Conservation (phyloP, 1,139 yeast genomes). For the Diutina pseudorugosa region DNA sequence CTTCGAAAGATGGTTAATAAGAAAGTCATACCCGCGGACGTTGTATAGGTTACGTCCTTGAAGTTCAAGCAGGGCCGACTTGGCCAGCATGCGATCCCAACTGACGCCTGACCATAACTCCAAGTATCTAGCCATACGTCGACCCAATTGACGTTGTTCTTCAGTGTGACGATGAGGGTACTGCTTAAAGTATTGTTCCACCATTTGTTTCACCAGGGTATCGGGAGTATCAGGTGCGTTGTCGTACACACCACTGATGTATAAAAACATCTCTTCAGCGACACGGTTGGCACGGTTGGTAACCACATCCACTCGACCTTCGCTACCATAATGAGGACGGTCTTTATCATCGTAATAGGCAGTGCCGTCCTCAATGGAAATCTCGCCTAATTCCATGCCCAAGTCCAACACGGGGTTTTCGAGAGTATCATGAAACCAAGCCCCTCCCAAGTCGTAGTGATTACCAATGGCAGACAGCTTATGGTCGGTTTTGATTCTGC, state of each 20-base stretch:
- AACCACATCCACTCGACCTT: constrained; percentile 17
- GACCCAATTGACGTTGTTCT: constrained; percentile 38
- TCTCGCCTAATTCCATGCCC: constrained; percentile 13
- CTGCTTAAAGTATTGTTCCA: constrained; percentile 31
- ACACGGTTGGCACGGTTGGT: constrained; percentile 24
- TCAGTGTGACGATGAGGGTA: constrained; percentile 36
- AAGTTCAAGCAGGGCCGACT: constrained; percentile 51
- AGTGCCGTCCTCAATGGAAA: constrained; percentile 17
- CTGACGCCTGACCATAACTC: constrained; percentile 77
- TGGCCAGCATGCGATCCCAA: constrained; percentile 55
- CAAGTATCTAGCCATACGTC: constrained; percentile 39
- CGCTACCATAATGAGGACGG: constrained; percentile 23
- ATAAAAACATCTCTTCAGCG: constrained; percentile 47
- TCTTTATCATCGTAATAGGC: constrained; percentile 43
- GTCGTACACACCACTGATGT: constrained; percentile 40
- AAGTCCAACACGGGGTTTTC: constrained; percentile 40
- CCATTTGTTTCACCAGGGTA: constrained; percentile 35
- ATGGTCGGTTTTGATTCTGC: constrained; percentile 24
- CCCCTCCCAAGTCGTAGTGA: constrained; percentile 67
- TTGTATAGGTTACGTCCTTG: constrained; percentile 68
- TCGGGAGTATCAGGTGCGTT: constrained; percentile 34
- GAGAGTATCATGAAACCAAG: constrained; percentile 82
- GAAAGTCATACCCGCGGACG: constrained; percentile 41
- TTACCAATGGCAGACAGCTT: constrained; percentile 20
- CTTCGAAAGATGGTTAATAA: constrained; percentile 32